Percentiles rank a stretch among this genome's conserved stretches.
phyloP scores from a whole-genome alignment of 1,139 yeast species.

The Blastobotrys elegans region DNA sequence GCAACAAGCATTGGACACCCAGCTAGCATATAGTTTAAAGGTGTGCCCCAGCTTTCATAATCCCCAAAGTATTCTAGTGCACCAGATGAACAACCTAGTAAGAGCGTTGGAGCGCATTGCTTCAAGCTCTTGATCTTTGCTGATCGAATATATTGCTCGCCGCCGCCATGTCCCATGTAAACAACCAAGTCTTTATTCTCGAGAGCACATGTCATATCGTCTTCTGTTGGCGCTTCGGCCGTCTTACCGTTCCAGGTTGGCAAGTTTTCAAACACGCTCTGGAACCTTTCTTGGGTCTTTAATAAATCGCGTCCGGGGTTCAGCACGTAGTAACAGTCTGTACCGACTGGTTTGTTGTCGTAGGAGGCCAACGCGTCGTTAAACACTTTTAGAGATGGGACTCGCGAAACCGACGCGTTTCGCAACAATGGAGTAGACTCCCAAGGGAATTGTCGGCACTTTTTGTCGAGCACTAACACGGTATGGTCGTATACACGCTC shows the following conservation, averaged over 20 bases:
- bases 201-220: constrained; percentile 41
- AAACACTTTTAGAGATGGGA: constrained; percentile 62
- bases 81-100: constrained; percentile 94
- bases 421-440: constrained; percentile 64
- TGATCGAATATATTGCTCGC: constrained; percentile 69
- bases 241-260: constrained; percentile 52
- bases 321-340: constrained; percentile 51
- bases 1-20: constrained; percentile 82
- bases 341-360: constrained; percentile 14
- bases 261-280: constrained; percentile 38
- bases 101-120: constrained; percentile 59
- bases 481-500: constrained; percentile 43
- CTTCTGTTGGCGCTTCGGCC: constrained; percentile 55
- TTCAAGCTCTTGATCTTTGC: constrained; percentile 43
- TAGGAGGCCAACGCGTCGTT: constrained; percentile 31
- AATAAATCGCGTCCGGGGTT: constrained; percentile 79
- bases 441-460: constrained; percentile 77
- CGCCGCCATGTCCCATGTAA: constrained; percentile 94
- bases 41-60: constrained; percentile 71
- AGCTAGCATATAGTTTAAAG: constrained; percentile 67
- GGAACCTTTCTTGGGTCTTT: constrained; percentile 62
- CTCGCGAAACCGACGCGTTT: constrained; percentile 57
- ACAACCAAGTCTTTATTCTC: constrained; percentile 50
- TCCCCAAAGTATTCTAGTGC: constrained; percentile 53
- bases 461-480: constrained; percentile 62